These are phyloP conservation scores for Mortierella sp. DNA, from an alignment of 371 early-diverging fungal species.

Conservation along the genomic window DNA sequence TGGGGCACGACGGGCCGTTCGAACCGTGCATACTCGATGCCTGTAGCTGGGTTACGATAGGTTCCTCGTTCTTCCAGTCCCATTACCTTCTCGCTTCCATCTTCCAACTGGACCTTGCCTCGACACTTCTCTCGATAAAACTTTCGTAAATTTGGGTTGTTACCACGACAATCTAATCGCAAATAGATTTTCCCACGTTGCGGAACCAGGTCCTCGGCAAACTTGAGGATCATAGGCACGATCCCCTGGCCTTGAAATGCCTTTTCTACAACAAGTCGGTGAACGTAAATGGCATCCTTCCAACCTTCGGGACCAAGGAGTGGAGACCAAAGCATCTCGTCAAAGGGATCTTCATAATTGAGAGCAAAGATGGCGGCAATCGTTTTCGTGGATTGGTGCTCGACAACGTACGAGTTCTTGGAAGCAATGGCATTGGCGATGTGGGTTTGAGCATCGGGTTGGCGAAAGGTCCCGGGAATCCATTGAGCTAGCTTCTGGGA, in stretches of 20 bases:
- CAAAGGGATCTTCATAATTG: slow-evolving; percentile 49
- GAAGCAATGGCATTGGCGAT: slow-evolving; percentile 25
- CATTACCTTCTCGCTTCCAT: slow-evolving; percentile 10
- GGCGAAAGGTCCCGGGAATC: slow-evolving; percentile 49
- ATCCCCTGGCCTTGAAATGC: slow-evolving; percentile 36
- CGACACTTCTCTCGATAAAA: slow-evolving; percentile 48
- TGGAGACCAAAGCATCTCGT: slow-evolving; percentile 45
- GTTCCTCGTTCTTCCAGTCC: slow-evolving; percentile 34
- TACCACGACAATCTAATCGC: slow-evolving; percentile 41
- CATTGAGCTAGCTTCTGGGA: slow-evolving; percentile 41
- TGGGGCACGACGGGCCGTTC: too few species aligned
- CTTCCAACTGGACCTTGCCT: slow-evolving; percentile 9
- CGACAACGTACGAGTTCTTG: slow-evolving; percentile 33
- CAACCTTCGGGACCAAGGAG: slow-evolving; percentile 25
- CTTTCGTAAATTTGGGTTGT: slow-evolving; percentile 38
- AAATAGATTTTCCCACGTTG: slow-evolving; percentile 22
- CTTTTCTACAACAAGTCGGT: slow-evolving; percentile 43
- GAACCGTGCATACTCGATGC: slow-evolving; percentile 45
- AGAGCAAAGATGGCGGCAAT: slow-evolving; percentile 48
- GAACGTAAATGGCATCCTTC: slow-evolving; percentile 50
- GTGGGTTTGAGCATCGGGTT: slow-evolving; percentile 18
- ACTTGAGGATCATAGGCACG: slow-evolving; percentile 27
- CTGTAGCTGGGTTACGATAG: slow-evolving; percentile 35
- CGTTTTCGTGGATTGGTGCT: slow-evolving; percentile 10
- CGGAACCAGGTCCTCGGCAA: slow-evolving; percentile 24